phyloP scores from a whole-genome alignment of 2,329 filamentous ascomycete species.

The Penicillium aurantiogriseum region DNA sequence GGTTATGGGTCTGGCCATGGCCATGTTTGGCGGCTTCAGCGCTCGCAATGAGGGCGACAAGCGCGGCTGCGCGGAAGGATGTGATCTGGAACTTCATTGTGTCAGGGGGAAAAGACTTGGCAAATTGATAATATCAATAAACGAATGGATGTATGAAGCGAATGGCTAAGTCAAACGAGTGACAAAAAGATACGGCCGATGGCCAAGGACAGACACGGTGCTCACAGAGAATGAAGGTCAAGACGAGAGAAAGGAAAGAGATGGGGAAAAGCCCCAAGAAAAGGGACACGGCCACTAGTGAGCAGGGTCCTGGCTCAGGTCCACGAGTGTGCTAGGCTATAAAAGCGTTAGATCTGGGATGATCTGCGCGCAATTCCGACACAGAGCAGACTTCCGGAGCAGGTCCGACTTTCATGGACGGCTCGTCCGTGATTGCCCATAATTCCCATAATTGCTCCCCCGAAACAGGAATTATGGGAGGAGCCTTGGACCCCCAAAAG shows the following conservation, averaged over 20 bases:
- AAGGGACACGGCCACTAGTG: slow-evolving; percentile 10
- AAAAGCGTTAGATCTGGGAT: slow-evolving; percentile 9
- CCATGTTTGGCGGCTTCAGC: slow-evolving; percentile 37
- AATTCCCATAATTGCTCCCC: slow-evolving; percentile 2
- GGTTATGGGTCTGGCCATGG: slow-evolving; percentile 32
- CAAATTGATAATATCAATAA: not conserved
- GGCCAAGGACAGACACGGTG: slow-evolving; percentile 23
- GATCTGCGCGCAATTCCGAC: not conserved
- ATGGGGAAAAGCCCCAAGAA: slow-evolving; percentile 15
- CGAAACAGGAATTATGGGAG: slow-evolving; percentile 1
- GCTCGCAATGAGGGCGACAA: slow-evolving; percentile 39
- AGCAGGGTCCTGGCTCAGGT: not conserved
- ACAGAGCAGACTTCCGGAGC: not conserved
- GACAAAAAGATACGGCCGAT: slow-evolving; percentile 28
- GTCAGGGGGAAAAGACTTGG: slow-evolving; percentile 8
- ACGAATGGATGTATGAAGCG: slow-evolving; percentile 7
- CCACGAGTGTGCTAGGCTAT: slow-evolving; percentile 13
- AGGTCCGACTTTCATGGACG: slow-evolving; percentile 8
- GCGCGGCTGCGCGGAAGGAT: slow-evolving; percentile 33
- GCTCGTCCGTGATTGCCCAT: slow-evolving; percentile 5
- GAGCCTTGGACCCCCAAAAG: slow-evolving; percentile 2
- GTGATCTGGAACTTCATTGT: slow-evolving; percentile 38
- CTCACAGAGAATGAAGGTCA: slow-evolving; percentile 26
- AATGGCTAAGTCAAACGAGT: slow-evolving; percentile 22
- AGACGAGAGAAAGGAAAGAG: slow-evolving; percentile 14